Conservation (phyloP, 257 asterid species). For the Penstemon eatonii region DNA sequence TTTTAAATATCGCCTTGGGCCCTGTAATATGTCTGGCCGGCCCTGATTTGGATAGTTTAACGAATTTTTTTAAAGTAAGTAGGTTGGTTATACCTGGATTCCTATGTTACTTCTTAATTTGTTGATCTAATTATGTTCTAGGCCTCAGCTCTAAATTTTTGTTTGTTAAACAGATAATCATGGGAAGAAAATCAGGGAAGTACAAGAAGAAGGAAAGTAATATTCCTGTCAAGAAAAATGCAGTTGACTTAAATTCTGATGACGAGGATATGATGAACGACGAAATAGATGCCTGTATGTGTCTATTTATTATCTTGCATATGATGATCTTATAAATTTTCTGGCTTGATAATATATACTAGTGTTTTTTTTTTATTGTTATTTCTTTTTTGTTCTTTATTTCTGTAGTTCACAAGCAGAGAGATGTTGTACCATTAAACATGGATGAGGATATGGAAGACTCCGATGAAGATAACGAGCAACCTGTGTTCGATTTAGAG, state of each 20-base stretch:
- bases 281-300: slow-evolving; percentile 65
- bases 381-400: neutral
- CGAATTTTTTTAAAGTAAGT: neutral
- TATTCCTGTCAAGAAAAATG: slow-evolving; percentile 26
- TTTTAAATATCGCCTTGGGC: too few relatives aligned
- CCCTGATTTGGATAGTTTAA: neutral
- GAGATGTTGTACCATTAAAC: slow-evolving; percentile 74
- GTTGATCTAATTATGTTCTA: neutral
- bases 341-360: neutral
- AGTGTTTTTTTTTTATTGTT: neutral
- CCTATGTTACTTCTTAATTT: neutral
- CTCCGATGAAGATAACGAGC: slow-evolving; percentile 82
- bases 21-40: neutral
- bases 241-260: slow-evolving; percentile 31
- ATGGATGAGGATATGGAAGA: slow-evolving; percentile 53
- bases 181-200: slow-evolving; percentile 71
- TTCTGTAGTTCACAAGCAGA: slow-evolving; percentile 79
- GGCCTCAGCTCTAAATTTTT: neutral
- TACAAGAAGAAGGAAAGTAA: slow-evolving; percentile 55
- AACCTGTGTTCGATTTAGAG: slow-evolving; percentile 73
- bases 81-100: too few relatives aligned
- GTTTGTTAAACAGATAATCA: slow-evolving; percentile 15
- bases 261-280: slow-evolving; percentile 61
- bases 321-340: neutral
- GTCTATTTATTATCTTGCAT: neutral